Base-by-base conservation (phyloP, 257 asterid species). In the Solanum tarijense region DNA sequence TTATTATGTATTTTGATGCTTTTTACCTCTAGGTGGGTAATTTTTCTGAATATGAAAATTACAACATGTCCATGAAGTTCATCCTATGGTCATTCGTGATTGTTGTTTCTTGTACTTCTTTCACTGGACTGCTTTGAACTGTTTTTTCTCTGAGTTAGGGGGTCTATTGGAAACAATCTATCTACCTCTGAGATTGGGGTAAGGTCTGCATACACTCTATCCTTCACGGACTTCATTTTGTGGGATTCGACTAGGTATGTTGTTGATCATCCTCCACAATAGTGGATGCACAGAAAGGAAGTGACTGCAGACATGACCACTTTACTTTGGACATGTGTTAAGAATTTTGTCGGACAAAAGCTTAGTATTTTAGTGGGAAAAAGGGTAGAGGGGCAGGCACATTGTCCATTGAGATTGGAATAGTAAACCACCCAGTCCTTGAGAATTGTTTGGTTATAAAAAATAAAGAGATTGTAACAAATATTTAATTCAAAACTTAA, bases 151-250 rank as follows among this genome's bases (percentile, higher is more conserved):
- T 27, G 12, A 60, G 29, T 6, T 18, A 48, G n/a, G n/a, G 10
- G n/a, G 10, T 55, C 3, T 23, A 23, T 21, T 0, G 12, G 12
- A 58, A 21, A 0, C 68, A 58, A 60, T 0, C 68, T 60, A 0
- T 21, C 27, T 60, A 60, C 65, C n/a, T 55, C 4, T 55, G n/a
- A 55, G n/a, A 0, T 55, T 0, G n/a, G n/a, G n/a, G 0, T 55
- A 55, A 55, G 65, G 1, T 55, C 9, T 55, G 10, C n/a, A 0
- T 18, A 55, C 65, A 55, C n/a, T 52, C 2, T 55, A 48, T 16
- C 9, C 1, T 48, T 5, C 58, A 46, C 6, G 5, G 7, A 46
- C 55, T 46, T 13, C 58, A 46, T 46, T 46, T 46, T 16, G 23
- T 52, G 60, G 23, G 60, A 52, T 52, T 52, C 0, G 21, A 5